phyloP scores from a whole-genome alignment of 1,284 basidiomycete genomes.

The Microbotryum scabiosae region DNA sequence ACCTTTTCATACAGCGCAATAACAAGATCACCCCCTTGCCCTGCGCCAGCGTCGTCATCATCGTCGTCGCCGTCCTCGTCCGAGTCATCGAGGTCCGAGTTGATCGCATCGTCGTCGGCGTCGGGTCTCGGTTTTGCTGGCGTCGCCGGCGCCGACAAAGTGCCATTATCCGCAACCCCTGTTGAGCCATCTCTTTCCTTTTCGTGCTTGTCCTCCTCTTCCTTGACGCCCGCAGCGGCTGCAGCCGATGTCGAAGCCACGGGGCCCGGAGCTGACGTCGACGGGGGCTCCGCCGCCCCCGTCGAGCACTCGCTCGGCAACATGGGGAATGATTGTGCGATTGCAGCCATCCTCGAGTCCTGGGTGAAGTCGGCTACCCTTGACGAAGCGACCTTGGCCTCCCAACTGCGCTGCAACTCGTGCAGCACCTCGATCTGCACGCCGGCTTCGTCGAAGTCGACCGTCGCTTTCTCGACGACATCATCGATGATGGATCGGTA shows the following conservation, averaged over 20 bases:
- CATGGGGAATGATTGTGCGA: conserved; percentile 21
- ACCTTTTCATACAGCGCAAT: conserved; percentile 99
- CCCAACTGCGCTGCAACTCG: conserved; percentile 92
- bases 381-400: conserved; percentile 80
- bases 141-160: conserved; percentile 11
- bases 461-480: conserved; percentile 76
- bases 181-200: background rate
- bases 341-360: conserved; percentile 35
- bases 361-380: conserved; percentile 79
- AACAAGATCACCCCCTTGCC: conserved; percentile 69
- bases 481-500: conserved; percentile 96
- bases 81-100: conserved; percentile 91
- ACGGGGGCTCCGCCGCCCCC: conserved; percentile 3
- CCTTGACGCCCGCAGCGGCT: background rate
- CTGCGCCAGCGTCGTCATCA: conserved; percentile 54
- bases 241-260: background rate
- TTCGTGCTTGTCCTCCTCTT: conserved; percentile 4
- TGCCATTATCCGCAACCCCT: background rate
- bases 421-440: conserved; percentile 84
- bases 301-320: background rate
- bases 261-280: conserved; percentile 4
- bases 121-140: conserved; percentile 35
- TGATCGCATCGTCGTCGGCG: conserved; percentile 69
- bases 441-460: conserved; percentile 95
- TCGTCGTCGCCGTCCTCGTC: conserved; percentile 59